Evolutionary conservation across 768 basidiomycete species (phyloP), one percentile per base, ranked within the genome.

Genomic region (Boletus reticulatus): DNA sequence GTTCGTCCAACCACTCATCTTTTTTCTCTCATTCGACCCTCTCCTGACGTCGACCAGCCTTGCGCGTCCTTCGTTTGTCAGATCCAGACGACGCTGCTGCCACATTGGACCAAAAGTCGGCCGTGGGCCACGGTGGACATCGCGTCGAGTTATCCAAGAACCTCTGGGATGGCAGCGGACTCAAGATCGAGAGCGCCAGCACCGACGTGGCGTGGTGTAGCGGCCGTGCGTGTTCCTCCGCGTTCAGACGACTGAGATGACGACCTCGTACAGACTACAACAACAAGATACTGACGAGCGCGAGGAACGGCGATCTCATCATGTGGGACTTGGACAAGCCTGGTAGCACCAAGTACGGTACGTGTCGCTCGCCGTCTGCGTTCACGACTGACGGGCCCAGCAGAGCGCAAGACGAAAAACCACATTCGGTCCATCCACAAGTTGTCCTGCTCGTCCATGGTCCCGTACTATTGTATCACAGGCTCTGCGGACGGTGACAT

Each of bases 201-300:
- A 92, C 89, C 0, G 89, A 89, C 63, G 84, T 92, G 19, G 86
- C 82, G n/a, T 92, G 90, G 90, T 85, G 84, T 24, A 78, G 78
- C 61, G 87, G 85, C 50, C 69, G 87, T 88, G 56, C 53, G 83
- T 75, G 34, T n/a, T 52, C 24, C 37, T 27, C 9, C 9, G 53
- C 41, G 8, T 44, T 42, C 22, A 11, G n/a, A 20, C 10, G 19
- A 34, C 48, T 53, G 27, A 64, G 42, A 48, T 44, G n/a, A 0
- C 47, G 57, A 19, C 36, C 9, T 9, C 9, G 27, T 29, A 38
- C 58, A 92, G 89, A 69, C 12, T 89, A 83, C 72, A 83, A 75
- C 67, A 84, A 85, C 69, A 92, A 92, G 72, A 82, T 92, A 47
- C 69, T 92, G 20, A 92, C 90, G 4, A 89, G 89, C 63, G 88